Base-by-base conservation (phyloP, 1,139 yeast genomes). In the Suhomyces wounanorum region DNA sequence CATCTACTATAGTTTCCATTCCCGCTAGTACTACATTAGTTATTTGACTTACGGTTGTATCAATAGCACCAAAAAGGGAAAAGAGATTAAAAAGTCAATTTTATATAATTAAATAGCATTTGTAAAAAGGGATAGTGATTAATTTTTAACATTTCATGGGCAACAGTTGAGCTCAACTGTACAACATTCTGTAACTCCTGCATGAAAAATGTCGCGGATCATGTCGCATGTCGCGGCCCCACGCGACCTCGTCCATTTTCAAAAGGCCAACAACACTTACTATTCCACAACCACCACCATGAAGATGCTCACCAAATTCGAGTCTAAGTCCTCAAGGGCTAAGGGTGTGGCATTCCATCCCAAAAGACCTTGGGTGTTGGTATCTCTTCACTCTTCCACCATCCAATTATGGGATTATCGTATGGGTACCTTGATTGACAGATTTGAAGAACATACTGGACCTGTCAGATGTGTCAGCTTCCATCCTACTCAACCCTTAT, bases 331-430 rank as follows among this genome's bases (percentile, higher is more conserved):
- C 60, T 90, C 98, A 50, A 82, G 99, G 81, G 98, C 98, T 49
- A 95, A 95, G 74, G 97, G 97, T 57, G 91, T 95, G 64, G 98
- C 99, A 52, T 94, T 95, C 73, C 99, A 95, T 70, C 98, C 99
- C 48, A 87, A 85, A 59, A 79, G 96, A 68, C 98, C 99, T 49
- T 95, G 99, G 98, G 89, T 90, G 49, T 79, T 95, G 62, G 98
- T 94, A 36, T 91, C 98, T 6, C 80, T 95, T 57, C 96, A 92
- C 70, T 89, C 97, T 23, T 90, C 97, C 30, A 90, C 97, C 17
- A 92, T 94, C 67, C 99, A 94, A 71, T 79, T 94, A 58, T 95
- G 99, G 99, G 99, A 95, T 70, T 95, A 95, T 73, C 85, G 99
- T 67, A 95, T 95, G 99, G 99, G 99, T 44, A 91, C 98, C 2